Conservation (phyloP, 2,329 filamentous ascomycete species). For the Knufia petricola region DNA sequence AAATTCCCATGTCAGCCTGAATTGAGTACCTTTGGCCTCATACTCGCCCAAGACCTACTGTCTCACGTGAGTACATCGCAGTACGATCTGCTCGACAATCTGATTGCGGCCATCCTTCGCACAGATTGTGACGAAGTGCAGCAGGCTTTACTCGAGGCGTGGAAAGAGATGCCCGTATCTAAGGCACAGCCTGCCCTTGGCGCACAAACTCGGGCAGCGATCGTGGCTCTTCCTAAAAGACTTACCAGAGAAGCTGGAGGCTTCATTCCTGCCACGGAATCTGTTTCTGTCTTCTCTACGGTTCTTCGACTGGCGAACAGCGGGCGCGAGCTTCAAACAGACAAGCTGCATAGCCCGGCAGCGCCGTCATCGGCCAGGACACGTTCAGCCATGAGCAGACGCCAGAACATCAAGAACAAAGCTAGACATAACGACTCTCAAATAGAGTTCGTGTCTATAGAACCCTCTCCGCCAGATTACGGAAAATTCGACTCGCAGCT, state of each 20-base stretch:
- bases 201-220: background rate
- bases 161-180: background rate
- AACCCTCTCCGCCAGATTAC: conserved; percentile 46
- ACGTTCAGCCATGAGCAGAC: conserved; percentile 8
- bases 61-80: conserved; percentile 12
- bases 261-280: background rate
- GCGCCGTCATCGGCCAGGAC: background rate
- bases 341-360: background rate
- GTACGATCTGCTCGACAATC: conserved; percentile 44
- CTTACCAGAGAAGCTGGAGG: background rate
- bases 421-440: conserved; percentile 74
- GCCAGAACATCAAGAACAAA: conserved; percentile 36
- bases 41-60: conserved; percentile 6
- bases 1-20: too few relatives aligned
- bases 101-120: conserved; percentile 45
- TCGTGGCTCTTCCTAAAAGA: background rate
- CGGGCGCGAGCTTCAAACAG: background rate
- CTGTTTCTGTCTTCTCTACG: background rate
- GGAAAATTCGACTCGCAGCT: conserved; percentile 54
- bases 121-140: conserved; percentile 50
- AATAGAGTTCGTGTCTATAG: conserved; percentile 63
- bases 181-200: background rate
- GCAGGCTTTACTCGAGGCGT: conserved; percentile 40
- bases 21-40: conserved; percentile 6
- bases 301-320: background rate